These are phyloP conservation scores for Trypanosoma avium DNA, from an alignment of 208 protist genomes.

Conservation along the genomic window DNA sequence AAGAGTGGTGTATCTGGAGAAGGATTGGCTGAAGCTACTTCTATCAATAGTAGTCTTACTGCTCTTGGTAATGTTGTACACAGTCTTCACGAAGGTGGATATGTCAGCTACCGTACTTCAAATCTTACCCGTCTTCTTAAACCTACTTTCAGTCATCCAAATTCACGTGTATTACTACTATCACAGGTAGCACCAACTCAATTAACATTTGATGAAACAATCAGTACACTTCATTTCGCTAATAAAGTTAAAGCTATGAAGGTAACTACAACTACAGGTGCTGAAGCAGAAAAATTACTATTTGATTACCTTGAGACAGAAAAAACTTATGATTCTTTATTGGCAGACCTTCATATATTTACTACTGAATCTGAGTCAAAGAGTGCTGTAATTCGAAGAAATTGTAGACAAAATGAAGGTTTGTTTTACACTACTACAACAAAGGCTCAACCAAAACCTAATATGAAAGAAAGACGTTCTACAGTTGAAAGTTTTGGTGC, in stretches of 20 bases:
- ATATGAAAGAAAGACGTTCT: slow-evolving; percentile 39
- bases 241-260: slow-evolving; percentile 60
- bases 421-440: slow-evolving; percentile 55
- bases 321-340: slow-evolving; percentile 22
- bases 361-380: slow-evolving; percentile 38
- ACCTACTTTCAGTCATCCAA: slow-evolving; percentile 41
- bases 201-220: slow-evolving; percentile 40
- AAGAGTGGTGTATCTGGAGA: slow-evolving; percentile 42
- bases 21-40: slow-evolving; percentile 29
- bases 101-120: slow-evolving; percentile 52
- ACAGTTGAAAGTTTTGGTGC: slow-evolving; percentile 43
- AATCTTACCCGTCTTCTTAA: slow-evolving; percentile 69
- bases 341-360: slow-evolving; percentile 51
- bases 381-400: slow-evolving; percentile 52
- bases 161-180: slow-evolving; percentile 51
- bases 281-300: slow-evolving; percentile 31
- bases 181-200: slow-evolving; percentile 34
- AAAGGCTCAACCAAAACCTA: slow-evolving; percentile 29
- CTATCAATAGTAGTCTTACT: slow-evolving; percentile 77
- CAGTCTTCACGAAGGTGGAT: slow-evolving; percentile 36
- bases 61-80: slow-evolving; percentile 67
- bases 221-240: slow-evolving; percentile 50
- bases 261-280: slow-evolving; percentile 33
- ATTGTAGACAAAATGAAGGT: slow-evolving; percentile 40
- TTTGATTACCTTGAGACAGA: slow-evolving; percentile 43